Evolutionary conservation across 2,329 filamentous ascomycete genomes (phyloP), one percentile per base, ranked within the genome.

Genomic region (Sclerotinia borealis): DNA sequence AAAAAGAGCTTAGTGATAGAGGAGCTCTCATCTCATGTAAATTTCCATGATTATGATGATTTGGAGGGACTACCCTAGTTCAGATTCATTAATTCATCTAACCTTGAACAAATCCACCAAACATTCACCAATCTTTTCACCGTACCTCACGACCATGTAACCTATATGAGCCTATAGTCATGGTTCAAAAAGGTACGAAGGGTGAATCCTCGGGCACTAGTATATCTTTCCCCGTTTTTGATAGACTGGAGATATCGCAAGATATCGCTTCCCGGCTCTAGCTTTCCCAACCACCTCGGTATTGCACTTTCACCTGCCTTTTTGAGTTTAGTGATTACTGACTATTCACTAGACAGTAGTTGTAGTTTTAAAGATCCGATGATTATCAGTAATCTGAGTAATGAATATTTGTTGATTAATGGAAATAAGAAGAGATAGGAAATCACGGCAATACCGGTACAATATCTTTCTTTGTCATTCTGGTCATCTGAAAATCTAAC

Each of bases 221-320:
- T 56, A 25, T 17, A 45, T 34, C 27, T 45, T 58, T 36, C 39
- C 31, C 43, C 56, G n/a, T 50, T 49, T 59, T 50, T 54, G 37
- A 55, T 34, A 55, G 15, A 43, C 49, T 22, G 19, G 27, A 37
- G 10, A n/a, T 31, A 17, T 52, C 31, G 19, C 15, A 34, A 61
- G 47, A 36, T 45, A 37, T 55, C 59, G 48, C 48, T 61, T 61
- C 29, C n/a, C 19, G 17, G n/a, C 17, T 34, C 27, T 55, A 55
- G 48, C 22, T 55, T 27, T 27, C 11, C 10, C n/a, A 59, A 17
- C n/a, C 39, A 29, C 22, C 41, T 34, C 29, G 41, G 13, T 6
- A 6, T 39, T 37, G 6, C 15, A 36, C 37, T 27, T 3, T 3
- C 15, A 61, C 59, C 49, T 61, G 29, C 59, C 59, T 55, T 31